Evolutionary conservation across 2,329 filamentous ascomycete species (phyloP), one percentile per base, ranked within the genome.

Genomic region (Aspergillus ibericus): DNA sequence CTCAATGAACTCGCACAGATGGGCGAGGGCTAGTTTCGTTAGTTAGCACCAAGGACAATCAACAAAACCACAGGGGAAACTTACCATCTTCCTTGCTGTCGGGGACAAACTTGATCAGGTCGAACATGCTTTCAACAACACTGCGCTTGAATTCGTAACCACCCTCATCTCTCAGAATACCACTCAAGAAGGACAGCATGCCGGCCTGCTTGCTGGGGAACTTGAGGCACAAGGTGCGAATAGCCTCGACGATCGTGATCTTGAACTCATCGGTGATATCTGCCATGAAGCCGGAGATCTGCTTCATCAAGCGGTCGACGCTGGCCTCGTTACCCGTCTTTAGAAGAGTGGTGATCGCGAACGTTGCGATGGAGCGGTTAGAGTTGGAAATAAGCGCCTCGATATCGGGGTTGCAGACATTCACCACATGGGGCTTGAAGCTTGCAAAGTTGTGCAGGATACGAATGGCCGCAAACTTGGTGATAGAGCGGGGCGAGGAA

Each of bases 231-330:
- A 99, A 81, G 3, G 95, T 98, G 61, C 95, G 90, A 72, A 99
- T 97, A 42, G 95, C 95, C 77, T 99, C 95, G 44, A 99, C 93
- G 70, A 99, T 96, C n/a, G 95, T 99, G 67, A 99, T 96, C 83
- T 98, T 99, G 83, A 99, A 99, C 77, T 99, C 95, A 72, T 99
- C 95, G 6, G 93, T 97, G 66, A 98, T 98, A 77, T 98, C 95
- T 4, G 93, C 91, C 95, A 99, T 98, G 81, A 99, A 97, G 38
- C 90, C 89, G 22, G 92, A 92, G 63, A 99, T 98, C 76, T 98
- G 93, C 84, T 97, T 97, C 92, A 99, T 97, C 66, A 99, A 80
- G 55, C 95, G 88, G 75, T 99, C 95, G 46, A 99, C 95, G 66
- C 92, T 97, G 38, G 91, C 91, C 79, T 99, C 95, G 72, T 98